These are phyloP conservation scores for Blepharisma japonicum DNA, from an alignment of 73 alveolate genomes.

Conservation along the genomic window DNA sequence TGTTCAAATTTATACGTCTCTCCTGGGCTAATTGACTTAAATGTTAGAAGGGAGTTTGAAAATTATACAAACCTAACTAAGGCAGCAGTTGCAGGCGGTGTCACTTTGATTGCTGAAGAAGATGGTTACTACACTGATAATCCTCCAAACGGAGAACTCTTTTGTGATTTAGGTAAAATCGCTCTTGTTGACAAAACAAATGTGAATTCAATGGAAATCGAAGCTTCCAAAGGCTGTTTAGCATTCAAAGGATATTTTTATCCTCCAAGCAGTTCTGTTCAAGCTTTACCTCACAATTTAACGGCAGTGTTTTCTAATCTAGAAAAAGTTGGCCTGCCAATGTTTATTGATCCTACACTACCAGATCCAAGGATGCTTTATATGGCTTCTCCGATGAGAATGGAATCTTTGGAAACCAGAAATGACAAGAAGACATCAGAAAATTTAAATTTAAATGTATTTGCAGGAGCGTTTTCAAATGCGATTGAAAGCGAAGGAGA, in stretches of 20 bases:
- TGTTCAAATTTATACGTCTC: background rate
- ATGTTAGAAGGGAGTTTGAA: background rate
- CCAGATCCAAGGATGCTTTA: background rate
- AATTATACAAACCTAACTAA: background rate
- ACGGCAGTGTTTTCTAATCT: too few relatives aligned
- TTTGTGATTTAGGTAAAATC: constrained; percentile 5
- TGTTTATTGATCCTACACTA: background rate
- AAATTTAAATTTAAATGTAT: background rate
- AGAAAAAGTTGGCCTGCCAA: too few relatives aligned
- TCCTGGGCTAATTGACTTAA: constrained; percentile 26
- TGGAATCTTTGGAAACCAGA: background rate
- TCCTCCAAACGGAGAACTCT: background rate
- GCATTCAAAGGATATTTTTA: too few relatives aligned
- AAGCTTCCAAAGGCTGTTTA: too few relatives aligned
- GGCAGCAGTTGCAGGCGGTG: constrained; percentile 23
- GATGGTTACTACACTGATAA: background rate
- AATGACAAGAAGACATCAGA: background rate
- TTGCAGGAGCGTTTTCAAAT: constrained; percentile 10
- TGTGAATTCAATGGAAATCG: background rate
- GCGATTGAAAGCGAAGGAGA: constrained; percentile 1
- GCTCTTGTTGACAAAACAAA: background rate
- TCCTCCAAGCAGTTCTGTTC: too few relatives aligned
- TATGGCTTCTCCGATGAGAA: background rate
- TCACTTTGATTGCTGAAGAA: constrained; percentile 14
- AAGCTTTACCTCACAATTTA: too few relatives aligned